Base-by-base conservation (phyloP, 495 filamentous ascomycete species). In the Penicillium crystallinum region DNA sequence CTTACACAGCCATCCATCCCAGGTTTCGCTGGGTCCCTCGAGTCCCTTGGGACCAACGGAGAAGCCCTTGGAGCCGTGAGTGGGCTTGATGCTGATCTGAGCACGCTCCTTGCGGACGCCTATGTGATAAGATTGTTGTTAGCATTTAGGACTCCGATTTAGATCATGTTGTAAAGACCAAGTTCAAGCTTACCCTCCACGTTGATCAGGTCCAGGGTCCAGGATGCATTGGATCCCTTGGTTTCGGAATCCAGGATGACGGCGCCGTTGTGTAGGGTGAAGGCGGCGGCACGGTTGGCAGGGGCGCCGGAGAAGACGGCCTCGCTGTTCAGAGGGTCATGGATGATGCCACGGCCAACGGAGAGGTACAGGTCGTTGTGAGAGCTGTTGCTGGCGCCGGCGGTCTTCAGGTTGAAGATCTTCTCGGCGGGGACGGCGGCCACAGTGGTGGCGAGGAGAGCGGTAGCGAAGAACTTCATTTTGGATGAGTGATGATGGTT, bases 401-500 rank as follows among this genome's bases (percentile, higher is more conserved):
- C 49, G 21, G 59, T 58, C 36, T 50, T 33, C 5, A 65, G 46
- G 38, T 54, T 58, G 56, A 65, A 65, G 43, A 39, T 29, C n/a
- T 50, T 52, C 19, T 52, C 43, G 25, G 60, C 37, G 29, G 56
- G 53, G 48, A 35, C 38, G 40, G 64, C 61, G 23, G 39, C 49
- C 17, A 42, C 43, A 43, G 54, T 37, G 43, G 58, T 49, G 42
- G 56, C 50, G 23, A 67, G 46, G 36, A 61, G 35, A 33, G 54
- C 42, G 37, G 49, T 50, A 38, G 47, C 25, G 42, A 64, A 34
- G 49, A 60, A 54, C 38, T 57, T 63, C 59, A 65, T 65, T 42
- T 34, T 55, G 59, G 36, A 37, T 53, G 34, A n/a, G n/a, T 17
- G 37, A 36, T 27, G 45, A 11, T 27, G 33, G 10, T 31, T 44